Evolutionary conservation across 202 grass and related monocot genomes (phyloP), one percentile per base, ranked within the genome.

Genomic region (Setaria viridis): DNA sequence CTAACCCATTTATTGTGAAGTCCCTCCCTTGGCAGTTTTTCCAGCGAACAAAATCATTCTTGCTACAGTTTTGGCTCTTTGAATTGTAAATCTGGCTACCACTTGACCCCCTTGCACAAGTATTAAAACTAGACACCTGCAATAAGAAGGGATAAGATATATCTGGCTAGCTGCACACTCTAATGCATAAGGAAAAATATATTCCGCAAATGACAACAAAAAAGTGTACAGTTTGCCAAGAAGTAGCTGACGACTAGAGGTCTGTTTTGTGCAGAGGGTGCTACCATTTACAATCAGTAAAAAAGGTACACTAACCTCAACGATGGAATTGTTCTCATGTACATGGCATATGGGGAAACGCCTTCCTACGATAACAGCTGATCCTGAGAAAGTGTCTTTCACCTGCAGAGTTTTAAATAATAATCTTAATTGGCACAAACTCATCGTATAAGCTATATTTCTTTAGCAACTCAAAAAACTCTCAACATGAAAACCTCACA

Each of bases 311-410:
- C 90, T 60, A 92, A 99, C 94, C 94, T 99, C 97, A 25, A 97
- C 76, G 13, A 93, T 92, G 49, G 88, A 87, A 76, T 88, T 80
- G 71, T 85, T 90, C 33, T 92, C 84, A 85, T 96, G 83, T n/a
- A 96, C 94, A 90, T 99, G 97, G 65, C 92, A 94, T 78, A 96
- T 99, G 67, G 97, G 93, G 88, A 99, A 99, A 48, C 93, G 90
- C 70, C 86, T 94, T 84, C 97, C 97, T 74, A 99, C 79, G 86
- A 94, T 96, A 42, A 88, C 82, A 90, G 89, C 89, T 78, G 91
- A 93, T 76, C 89, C 88, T 67, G 75, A 70, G 72, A 99, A 99
- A 63, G 87, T 88, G 34, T 92, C 93, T 72, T 92, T 88, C 76
- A 99, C 93, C 97, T 99, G 82, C 41, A 87, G 46, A 74, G 9